Conservation (phyloP, 192 early-diverging fungal genomes). For the Linnemannia schmuckeri region DNA sequence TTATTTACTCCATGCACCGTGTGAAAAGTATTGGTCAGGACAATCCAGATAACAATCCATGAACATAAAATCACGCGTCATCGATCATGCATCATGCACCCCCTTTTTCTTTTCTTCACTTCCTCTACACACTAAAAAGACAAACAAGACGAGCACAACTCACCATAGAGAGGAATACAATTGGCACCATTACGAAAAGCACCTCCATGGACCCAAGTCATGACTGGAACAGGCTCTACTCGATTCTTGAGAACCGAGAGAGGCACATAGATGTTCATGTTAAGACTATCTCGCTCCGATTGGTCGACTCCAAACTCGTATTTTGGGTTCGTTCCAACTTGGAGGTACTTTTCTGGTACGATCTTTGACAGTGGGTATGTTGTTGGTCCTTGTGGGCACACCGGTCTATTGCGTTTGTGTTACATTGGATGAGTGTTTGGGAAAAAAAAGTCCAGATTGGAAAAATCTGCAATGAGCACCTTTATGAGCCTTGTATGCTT, state of each 20-base stretch:
- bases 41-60: too few species aligned
- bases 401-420: neutral
- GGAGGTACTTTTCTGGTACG: neutral
- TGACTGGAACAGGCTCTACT: constrained; percentile 20
- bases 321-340: neutral
- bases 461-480: neutral
- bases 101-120: neutral
- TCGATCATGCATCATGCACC: too few species aligned
- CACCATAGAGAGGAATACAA: constrained; percentile 23
- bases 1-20: neutral
- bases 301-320: constrained; percentile 28
- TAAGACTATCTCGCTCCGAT: constrained; percentile 19
- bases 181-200: constrained; percentile 35
- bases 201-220: constrained; percentile 40
- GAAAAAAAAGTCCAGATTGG: too few species aligned
- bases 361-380: neutral
- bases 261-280: constrained; percentile 39
- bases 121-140: neutral
- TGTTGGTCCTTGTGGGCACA: neutral
- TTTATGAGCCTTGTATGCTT: neutral
- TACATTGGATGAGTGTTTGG: neutral
- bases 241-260: neutral
- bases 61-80: too few species aligned
- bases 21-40: neutral
- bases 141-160: neutral